Evolutionary conservation across 2,329 filamentous ascomycete species (phyloP), one percentile per base, ranked within the genome.

Genomic region (Cladosporium sp.): DNA sequence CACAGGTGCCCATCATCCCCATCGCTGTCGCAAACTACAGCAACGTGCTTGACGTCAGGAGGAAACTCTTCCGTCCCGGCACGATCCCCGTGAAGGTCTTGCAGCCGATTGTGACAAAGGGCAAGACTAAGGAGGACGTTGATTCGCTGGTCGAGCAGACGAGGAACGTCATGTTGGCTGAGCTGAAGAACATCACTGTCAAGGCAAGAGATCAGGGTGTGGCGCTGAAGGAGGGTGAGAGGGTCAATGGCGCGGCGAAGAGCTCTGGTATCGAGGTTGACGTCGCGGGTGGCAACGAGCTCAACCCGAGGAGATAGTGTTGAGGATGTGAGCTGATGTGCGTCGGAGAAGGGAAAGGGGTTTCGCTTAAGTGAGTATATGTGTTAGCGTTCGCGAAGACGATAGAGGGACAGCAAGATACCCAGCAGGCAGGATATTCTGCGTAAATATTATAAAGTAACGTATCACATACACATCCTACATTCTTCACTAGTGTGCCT

Each of bases 1-100:
- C 92, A 2, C 87, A 89, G 59, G 93, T 96, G 5, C 91, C 91
- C 22, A 88, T 98, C 63, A 85, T 98, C 3, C 93, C 93, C 0
- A 80, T 95, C 34, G 75, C 77, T 2, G 68, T 71, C n/a, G 76
- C 73, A 16, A 78, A 77, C 60, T 78, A 78, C 61, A 67, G 61
- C 56, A 68, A 77, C 55, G 67, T 78, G 3, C 56, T 78, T 33
- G 72, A 74, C 54, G 59, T 75, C 14, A 73, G 74, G 67, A 66
- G 61, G 57, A 70, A 69, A 64, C 61, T 63, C 4, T 74, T 76
- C 54, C 57, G 57, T 13, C 65, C 67, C 3, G 75, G 75, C 4
- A 63, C 61, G 0, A 68, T 97, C 55, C 87, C 87, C 10, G 76
- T 67, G 11, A 56, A 57, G 88, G 88, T 95, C 18, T 75, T 95